Evolutionary conservation across 805 yeast genomes (phyloP), one percentile per base, ranked within the genome.

Genomic region (Kazachstania africana): DNA sequence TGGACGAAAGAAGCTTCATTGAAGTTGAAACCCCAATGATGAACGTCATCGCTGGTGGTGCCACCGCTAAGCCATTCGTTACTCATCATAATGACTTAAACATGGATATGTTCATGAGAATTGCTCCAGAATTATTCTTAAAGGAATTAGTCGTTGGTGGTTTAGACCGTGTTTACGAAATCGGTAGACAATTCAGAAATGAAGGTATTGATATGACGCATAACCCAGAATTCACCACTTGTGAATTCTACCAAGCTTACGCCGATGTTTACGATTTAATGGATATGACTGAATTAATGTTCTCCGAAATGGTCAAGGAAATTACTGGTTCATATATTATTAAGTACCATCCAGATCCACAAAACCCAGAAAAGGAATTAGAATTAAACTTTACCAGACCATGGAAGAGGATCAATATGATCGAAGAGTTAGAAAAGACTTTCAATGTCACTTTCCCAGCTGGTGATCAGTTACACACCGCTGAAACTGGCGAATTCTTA

Each of bases 21-120:
- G 98, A 88, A 68, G 98, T 88, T 42, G 97, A 91, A 68, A 88
- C 98, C 39, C 98, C 98, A 54, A 91, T 88, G 80, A 78, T 88
- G 91, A 91, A 91, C 66, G 82, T 84, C 44, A 87, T 91, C 62
- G 97, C 97, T 37, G 97, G 97, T 59, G 98, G 98, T 66, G 98
- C 98, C 47, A 91, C 97, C 41, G 98, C 98, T 47, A 88, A 85
- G 67, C 98, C 98, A 26, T 88, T 88, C 62, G 67, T 81, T 47
- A 91, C 97, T 34, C 97, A 91, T 58, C 97, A 88, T 66, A 91
- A 88, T 56, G 97, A 91, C 55, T 74, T 91, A 58, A 77, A 83
- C 65, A 77, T 91, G 84, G 91, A 88, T 53, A 80, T 88, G 82
- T 88, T 64, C 68, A 80, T 88, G 94, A 82, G 98, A 72, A 78